Evolutionary conservation across 352 stramenopile genomes (phyloP).

Genomic region (Bremia lactucae): DNA sequence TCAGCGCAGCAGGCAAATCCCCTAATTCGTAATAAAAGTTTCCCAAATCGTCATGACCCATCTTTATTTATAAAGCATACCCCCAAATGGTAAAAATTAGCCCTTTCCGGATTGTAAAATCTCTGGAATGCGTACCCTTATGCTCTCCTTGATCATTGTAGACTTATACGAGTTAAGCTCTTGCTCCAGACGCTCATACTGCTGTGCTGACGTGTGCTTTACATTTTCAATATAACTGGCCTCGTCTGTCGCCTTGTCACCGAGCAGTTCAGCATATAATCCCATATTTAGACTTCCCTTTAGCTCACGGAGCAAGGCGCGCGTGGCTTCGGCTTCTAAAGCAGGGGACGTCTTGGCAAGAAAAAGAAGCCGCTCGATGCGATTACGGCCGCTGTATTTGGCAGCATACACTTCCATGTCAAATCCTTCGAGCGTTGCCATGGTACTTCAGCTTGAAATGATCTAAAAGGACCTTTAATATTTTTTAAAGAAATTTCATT

Average conservation of each 20-base stretch:
- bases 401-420: conserved; percentile 73
- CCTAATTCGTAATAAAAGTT: conserved; percentile 83
- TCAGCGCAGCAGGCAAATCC: conserved; percentile 61
- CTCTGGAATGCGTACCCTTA: conserved; percentile 71
- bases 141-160: conserved; percentile 88
- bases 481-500: too few relatives aligned
- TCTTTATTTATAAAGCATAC: conserved; percentile 31
- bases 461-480: background rate
- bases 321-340: conserved; percentile 39
- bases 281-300: conserved; percentile 58
- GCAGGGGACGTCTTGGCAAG: conserved; percentile 33
- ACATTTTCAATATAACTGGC: conserved; percentile 48
- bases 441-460: background rate
- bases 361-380: conserved; percentile 65
- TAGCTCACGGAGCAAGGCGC: conserved; percentile 48
- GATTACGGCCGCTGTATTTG: conserved; percentile 79
- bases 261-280: conserved; percentile 51
- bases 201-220: conserved; percentile 45
- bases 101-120: background rate
- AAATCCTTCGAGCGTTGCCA: conserved; percentile 32
- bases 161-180: conserved; percentile 88
- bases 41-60: conserved; percentile 82
- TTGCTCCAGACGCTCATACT: conserved; percentile 77
- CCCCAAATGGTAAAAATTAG: background rate
- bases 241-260: conserved; percentile 32